Base-by-base conservation (phyloP, 257 asterid species). In the Hygrophila difformis region DNA sequence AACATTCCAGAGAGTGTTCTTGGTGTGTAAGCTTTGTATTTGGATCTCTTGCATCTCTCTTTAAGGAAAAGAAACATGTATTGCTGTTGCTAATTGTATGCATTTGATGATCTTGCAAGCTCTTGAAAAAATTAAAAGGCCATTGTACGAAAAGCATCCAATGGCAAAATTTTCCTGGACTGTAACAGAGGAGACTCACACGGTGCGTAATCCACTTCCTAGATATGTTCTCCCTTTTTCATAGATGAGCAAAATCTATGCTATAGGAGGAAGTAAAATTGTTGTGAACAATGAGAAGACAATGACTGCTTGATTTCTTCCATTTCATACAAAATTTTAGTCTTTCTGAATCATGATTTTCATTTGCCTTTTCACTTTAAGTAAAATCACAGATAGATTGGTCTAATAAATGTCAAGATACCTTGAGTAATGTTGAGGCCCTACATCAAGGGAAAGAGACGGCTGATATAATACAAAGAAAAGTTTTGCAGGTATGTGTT, bases 81-180 rank as follows among this genome's bases (percentile, higher is more conserved):
- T 28, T 51, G 47, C 44, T 35, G 47, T 55, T 44, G 29, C 39
- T 75, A 39, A 61, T 43, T 38, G 2, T 47, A 21, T 33, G 31
- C 23, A 23, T 63, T 49, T 63, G 24, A 33, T 56, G 43, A 24
- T 62, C 38, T 49, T 75, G 37, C 44, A 74, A 91, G 98, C 84
- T 57, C 94, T 91, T 45, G 96, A 80, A 23, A 86, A 82, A 59
- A 78, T 80, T 62, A 80, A 71, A 64, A 67, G 78, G 42, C 98
- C 98, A 52, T 65, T 82, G 67, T 86, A 91, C 43, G 86, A 77
- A 41, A 91, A 91, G 73, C 98, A 86, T 72, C 96, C 98, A 5
- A 91, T 86, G 98, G 73, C 93, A 46, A 91, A 91, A 75, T 91
- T 80, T 76, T 86, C 98, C 44, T 85, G 96, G 98, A 91, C 92